Conservation (phyloP, 2,329 filamentous ascomycete genomes). For the Cladophialophora immunda region DNA sequence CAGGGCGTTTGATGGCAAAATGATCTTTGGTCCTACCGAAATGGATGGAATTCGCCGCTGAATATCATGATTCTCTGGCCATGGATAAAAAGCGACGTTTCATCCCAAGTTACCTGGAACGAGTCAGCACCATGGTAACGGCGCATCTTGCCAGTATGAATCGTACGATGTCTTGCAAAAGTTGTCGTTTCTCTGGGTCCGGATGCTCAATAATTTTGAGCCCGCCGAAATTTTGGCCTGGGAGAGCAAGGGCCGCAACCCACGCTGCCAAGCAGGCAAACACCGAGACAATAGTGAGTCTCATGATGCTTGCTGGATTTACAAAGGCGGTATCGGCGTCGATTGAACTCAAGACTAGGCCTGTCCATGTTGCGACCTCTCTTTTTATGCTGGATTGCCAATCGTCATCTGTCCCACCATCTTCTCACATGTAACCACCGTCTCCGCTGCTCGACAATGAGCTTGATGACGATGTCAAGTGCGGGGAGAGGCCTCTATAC, state of each 20-base stretch:
- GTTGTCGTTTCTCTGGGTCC: slow-evolving; percentile 16
- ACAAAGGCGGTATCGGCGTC: background rate
- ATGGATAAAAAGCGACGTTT: slow-evolving; percentile 73
- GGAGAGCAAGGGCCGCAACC: background rate
- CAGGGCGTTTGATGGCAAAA: too few relatives aligned
- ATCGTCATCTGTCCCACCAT: background rate
- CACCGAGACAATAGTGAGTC: background rate
- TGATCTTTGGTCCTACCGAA: slow-evolving; percentile 46
- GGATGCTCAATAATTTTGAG: slow-evolving; percentile 22
- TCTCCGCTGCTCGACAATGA: background rate
- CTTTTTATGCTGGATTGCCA: background rate
- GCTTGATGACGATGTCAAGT: background rate
- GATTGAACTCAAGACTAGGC: background rate
- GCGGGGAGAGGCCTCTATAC: background rate
- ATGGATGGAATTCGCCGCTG: slow-evolving; percentile 78
- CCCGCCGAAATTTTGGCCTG: background rate
- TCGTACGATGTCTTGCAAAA: slow-evolving; percentile 19
- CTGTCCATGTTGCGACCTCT: background rate
- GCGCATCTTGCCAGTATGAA: background rate
- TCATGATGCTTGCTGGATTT: background rate
- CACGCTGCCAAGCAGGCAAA: background rate
- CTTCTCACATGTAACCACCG: background rate
- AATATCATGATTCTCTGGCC: slow-evolving; percentile 77
- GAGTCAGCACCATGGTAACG: background rate
- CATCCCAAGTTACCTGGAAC: slow-evolving; percentile 71